These are phyloP conservation scores for Blastobotrys elegans DNA, from an alignment of 1,139 yeast species.

Conservation along the genomic window DNA sequence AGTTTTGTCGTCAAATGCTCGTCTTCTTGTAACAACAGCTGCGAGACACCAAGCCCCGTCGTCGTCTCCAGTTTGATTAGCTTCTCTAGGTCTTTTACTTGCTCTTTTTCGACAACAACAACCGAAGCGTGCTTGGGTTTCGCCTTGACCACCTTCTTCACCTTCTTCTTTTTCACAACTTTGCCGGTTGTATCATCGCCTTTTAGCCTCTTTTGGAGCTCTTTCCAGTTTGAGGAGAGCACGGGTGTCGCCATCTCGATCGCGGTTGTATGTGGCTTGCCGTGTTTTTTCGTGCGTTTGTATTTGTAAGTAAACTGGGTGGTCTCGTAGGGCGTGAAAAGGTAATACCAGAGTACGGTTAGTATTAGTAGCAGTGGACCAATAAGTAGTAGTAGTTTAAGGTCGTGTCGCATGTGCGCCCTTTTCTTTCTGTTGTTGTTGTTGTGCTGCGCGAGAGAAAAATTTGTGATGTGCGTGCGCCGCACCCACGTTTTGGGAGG, in stretches of 20 bases:
- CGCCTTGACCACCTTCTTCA: background rate
- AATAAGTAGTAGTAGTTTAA: background rate
- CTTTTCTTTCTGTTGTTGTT: background rate
- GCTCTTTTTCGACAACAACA: background rate
- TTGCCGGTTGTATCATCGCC: background rate
- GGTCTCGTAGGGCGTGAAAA: background rate
- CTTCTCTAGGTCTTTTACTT: background rate
- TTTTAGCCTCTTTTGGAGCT: constrained; percentile 19
- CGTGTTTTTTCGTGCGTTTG: background rate
- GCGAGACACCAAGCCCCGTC: background rate
- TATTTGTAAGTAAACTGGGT: background rate
- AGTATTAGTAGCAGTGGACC: background rate
- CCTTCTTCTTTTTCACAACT: constrained; percentile 1
- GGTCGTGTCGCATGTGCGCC: background rate
- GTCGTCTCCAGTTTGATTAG: background rate
- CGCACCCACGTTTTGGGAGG: too few species aligned
- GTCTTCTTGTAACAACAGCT: constrained; percentile 2
- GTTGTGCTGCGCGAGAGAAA: too few species aligned
- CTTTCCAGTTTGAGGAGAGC: constrained; percentile 25
- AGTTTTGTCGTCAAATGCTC: background rate
- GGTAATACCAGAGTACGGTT: background rate
- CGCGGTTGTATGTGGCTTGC: too few species aligned
- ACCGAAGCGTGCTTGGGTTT: background rate
- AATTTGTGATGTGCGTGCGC: too few species aligned
- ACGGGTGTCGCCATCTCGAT: constrained; percentile 3